Percentiles rank a stretch among this genome's conserved stretches.
Evolutionary conservation across 1,284 basidiomycete genomes (phyloP).

Genomic region (Irpex lacteus): DNA sequence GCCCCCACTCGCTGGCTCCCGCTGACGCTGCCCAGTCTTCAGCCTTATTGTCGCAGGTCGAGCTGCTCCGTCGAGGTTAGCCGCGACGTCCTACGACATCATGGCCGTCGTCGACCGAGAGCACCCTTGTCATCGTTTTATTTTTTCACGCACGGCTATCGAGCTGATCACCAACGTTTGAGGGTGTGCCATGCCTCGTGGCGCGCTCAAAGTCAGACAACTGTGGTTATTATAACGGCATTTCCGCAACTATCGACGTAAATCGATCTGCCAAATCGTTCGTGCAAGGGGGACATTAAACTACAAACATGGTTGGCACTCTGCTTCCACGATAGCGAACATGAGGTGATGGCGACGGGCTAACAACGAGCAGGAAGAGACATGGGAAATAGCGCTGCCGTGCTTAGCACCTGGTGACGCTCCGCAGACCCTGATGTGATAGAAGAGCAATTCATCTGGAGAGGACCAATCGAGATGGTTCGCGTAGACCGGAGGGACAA

Average conservation of each 20-base stretch:
- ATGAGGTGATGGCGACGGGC: slow-evolving; percentile 25
- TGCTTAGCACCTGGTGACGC: slow-evolving; percentile 12
- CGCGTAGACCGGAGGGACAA: background rate
- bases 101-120: background rate
- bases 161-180: slow-evolving; percentile 11
- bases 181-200: slow-evolving; percentile 10
- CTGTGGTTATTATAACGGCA: slow-evolving; percentile 2
- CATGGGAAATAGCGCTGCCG: slow-evolving; percentile 2
- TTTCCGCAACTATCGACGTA: slow-evolving; percentile 8
- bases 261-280: slow-evolving; percentile 7
- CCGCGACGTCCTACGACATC: background rate
- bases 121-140: background rate
- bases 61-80: background rate
- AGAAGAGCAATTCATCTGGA: slow-evolving; percentile 13
- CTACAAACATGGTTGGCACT: slow-evolving; percentile 11
- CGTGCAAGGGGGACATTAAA: slow-evolving; percentile 1
- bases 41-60: background rate
- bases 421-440: slow-evolving; percentile 20
- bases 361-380: slow-evolving; percentile 5
- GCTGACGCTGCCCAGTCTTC: slow-evolving; percentile 1
- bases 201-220: background rate
- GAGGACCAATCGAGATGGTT: slow-evolving; percentile 16
- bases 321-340: slow-evolving; percentile 17
- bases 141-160: background rate
- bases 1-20: background rate